Base-by-base conservation (phyloP, 2,329 filamentous ascomycete genomes). In the Cercospora canescens region DNA sequence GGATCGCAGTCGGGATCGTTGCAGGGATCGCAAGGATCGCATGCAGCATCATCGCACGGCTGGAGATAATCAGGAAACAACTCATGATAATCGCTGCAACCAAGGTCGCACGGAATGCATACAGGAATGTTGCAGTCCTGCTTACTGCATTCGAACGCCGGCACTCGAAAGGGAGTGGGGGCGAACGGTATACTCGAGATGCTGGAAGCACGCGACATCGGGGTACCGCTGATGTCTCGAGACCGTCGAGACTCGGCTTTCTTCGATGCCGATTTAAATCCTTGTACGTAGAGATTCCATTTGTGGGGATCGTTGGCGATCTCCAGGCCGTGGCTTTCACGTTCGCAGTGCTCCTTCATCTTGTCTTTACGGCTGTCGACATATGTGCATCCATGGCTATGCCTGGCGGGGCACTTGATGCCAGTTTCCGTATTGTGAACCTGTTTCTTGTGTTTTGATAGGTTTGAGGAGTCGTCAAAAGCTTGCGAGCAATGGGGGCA, bases 391-490 rank as follows among this genome's bases (percentile, higher is more conserved):
- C 65, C 67, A 54, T 71, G 67, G 24, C 63, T 71, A 48, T 68
- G 67, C 16, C 70, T 63, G 12, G 70, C 70, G 3, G 70, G 70
- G 61, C 70, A 72, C 35, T 69, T 68, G 60, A 72, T 72, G 21
- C 62, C 70, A 18, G 70, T 72, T 6, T 72, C 69, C 3, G 65
- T 59, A n/a, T 72, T 72, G 66, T 72, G 70, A 26, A 72, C 70
- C 54, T 72, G 70, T 61, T 72, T 72, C 61, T 74, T 75, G 63
- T 77, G 76, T 48, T 77, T 77, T 8, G 74, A 75, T 7, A 76
- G 60, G 21, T 77, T 77, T 11, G 74, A 76, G 52, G 74, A 76
- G 59, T 77, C 76, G 41, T 75, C 75, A 62, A 77, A 77, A n/a
- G 73, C 75, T 62, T 77, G 75, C 18, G 71, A 69, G 61, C 76